Conservation (phyloP, 2,329 filamentous ascomycete species). For the Aspergillus ustus region DNA sequence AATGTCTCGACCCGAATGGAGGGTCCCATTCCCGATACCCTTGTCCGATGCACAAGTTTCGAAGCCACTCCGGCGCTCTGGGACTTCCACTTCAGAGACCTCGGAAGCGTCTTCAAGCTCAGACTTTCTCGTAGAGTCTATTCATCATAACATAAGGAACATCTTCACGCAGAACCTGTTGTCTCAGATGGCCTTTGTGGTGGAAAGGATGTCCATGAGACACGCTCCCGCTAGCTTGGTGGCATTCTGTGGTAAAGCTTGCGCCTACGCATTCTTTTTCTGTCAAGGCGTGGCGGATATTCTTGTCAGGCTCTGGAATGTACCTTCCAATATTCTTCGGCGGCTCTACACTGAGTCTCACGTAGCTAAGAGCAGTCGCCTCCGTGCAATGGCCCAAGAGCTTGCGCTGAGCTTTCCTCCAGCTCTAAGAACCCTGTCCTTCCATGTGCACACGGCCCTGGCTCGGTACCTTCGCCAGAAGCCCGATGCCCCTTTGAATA, state of each 20-base stretch:
- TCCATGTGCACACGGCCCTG: constrained; percentile 65
- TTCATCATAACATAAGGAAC: constrained; percentile 85
- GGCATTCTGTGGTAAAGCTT: constrained; percentile 86
- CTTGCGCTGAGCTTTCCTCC: constrained; percentile 73
- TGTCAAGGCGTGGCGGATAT: constrained; percentile 85
- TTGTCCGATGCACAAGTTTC: constrained; percentile 44
- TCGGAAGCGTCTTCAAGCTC: constrained; percentile 62
- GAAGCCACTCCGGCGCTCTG: constrained; percentile 41
- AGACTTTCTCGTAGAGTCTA: constrained; percentile 74
- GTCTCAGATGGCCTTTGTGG: constrained; percentile 82
- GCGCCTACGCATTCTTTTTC: constrained; percentile 92
- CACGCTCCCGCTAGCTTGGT: constrained; percentile 74
- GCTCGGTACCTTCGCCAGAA: constrained; percentile 66
- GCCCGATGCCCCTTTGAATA: constrained; percentile 68
- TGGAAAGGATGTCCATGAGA: constrained; percentile 83
- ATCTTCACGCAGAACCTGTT: constrained; percentile 83
- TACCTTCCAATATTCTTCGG: constrained; percentile 70
- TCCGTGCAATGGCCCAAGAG: constrained; percentile 62
- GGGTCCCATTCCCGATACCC: constrained; percentile 69
- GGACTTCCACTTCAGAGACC: constrained; percentile 55
- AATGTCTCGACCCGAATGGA: constrained; percentile 90
- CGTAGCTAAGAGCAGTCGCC: constrained; percentile 58
- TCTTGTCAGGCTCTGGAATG: constrained; percentile 78
- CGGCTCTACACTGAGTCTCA: constrained; percentile 73
- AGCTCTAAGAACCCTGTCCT: constrained; percentile 64